Conservation (phyloP, 2,329 filamentous ascomycete species). For the Cladosporium sp. region DNA sequence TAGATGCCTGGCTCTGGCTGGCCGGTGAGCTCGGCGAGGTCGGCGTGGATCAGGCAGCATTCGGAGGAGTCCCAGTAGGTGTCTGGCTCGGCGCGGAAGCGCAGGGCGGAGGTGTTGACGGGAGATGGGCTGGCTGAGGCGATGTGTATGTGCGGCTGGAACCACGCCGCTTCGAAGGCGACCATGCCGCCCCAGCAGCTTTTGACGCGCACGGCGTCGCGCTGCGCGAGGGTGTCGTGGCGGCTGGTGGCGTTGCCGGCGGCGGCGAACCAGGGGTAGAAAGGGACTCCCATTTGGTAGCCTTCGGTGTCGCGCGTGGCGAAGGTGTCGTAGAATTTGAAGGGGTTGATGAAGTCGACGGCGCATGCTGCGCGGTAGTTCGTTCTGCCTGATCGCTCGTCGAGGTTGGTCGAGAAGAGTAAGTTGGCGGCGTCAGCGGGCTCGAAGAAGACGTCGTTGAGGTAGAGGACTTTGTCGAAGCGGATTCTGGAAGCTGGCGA, state of each 20-base stretch:
- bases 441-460: constrained; percentile 54
- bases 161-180: constrained; percentile 56
- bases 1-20: constrained; percentile 48
- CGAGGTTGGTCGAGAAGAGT: constrained; percentile 57
- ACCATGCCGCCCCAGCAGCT: constrained; percentile 77
- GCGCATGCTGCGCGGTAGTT: constrained; percentile 64
- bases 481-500: constrained; percentile 32
- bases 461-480: constrained; percentile 71
- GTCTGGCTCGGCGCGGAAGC: constrained; percentile 38
- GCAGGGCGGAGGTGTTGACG: constrained; percentile 31
- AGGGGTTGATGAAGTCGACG: constrained; percentile 62
- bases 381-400: constrained; percentile 42
- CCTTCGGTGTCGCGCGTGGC: constrained; percentile 63
- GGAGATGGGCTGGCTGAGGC: neutral
- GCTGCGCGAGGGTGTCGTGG: constrained; percentile 55
- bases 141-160: constrained; percentile 36
- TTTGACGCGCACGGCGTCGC: constrained; percentile 60
- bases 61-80: constrained; percentile 43
- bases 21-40: constrained; percentile 28
- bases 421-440: constrained; percentile 54
- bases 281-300: constrained; percentile 55
- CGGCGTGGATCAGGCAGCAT: constrained; percentile 44
- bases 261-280: constrained; percentile 61
- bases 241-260: constrained; percentile 48
- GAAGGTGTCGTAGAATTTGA: constrained; percentile 68